Conservation (phyloP, 2,329 filamentous ascomycete species). For the Dryadomyces quercivorus region DNA sequence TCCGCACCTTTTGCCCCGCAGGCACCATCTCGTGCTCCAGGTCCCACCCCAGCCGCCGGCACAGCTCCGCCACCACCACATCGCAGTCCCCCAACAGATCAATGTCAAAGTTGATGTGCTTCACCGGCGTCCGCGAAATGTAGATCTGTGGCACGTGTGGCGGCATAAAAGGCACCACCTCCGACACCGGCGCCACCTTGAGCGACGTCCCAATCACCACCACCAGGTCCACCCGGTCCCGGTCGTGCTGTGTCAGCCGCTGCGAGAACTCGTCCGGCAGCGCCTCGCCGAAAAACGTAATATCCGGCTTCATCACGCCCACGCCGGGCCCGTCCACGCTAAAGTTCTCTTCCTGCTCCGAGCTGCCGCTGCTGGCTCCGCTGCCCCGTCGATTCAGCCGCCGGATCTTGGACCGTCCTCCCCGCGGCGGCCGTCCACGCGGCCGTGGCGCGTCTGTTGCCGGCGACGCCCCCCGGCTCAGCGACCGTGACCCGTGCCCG, state of each 20-base stretch:
- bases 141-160: constrained; percentile 80
- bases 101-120: constrained; percentile 90
- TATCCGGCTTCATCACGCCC: constrained; percentile 92
- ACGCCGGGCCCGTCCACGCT: constrained; percentile 44
- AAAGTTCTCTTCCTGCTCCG: constrained; percentile 35
- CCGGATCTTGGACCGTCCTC: constrained; percentile 20
- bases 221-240: constrained; percentile 70
- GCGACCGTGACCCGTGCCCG: constrained; percentile 3
- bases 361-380: constrained; percentile 27
- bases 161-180: constrained; percentile 73
- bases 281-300: constrained; percentile 92
- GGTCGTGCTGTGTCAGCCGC: constrained; percentile 71
- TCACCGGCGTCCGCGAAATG: constrained; percentile 72
- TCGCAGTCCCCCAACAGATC: constrained; percentile 95
- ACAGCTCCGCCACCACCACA: constrained; percentile 76
- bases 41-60: constrained; percentile 68
- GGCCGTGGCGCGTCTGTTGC: background rate
- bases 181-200: constrained; percentile 89
- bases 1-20: constrained; percentile 46
- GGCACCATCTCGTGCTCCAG: constrained; percentile 74
- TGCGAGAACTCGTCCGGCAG: constrained; percentile 74
- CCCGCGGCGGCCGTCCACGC: background rate
- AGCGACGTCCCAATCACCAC: constrained; percentile 93
- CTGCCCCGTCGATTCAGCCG: constrained; percentile 28
- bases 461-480: constrained; percentile 8